A percentile compares a stretch with the other conserved stretches of the same genome.
phyloP scores from a whole-genome alignment of 768 basidiomycete species.

The Termitomyces sp. region DNA sequence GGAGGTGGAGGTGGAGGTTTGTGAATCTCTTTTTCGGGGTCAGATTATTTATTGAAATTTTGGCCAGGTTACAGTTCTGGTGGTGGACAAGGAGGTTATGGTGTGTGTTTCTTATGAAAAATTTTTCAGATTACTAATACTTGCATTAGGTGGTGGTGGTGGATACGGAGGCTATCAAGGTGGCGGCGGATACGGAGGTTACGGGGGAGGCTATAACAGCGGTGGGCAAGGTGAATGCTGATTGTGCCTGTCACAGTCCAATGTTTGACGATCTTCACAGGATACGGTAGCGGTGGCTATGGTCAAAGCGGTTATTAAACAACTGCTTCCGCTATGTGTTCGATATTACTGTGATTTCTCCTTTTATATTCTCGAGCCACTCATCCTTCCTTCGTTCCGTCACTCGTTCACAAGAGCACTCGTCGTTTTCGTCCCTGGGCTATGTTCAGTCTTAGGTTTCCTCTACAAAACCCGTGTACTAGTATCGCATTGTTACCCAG shows the following conservation, averaged over 20 bases:
- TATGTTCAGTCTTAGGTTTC: slow-evolving; percentile 28
- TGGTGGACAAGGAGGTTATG: slow-evolving; percentile 14
- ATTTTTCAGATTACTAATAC: neutral
- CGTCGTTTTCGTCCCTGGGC: slow-evolving; percentile 32
- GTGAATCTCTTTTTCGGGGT: neutral
- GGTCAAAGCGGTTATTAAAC: slow-evolving; percentile 20
- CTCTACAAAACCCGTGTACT: slow-evolving; percentile 41
- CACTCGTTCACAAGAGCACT: slow-evolving; percentile 34
- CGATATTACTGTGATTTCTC: slow-evolving; percentile 8
- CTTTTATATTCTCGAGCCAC: slow-evolving; percentile 20
- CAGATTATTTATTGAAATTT: neutral
- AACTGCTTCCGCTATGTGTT: slow-evolving; percentile 2
- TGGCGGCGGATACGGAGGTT: neutral
- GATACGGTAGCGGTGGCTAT: slow-evolving; percentile 14
- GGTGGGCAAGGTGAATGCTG: slow-evolving; percentile 15
- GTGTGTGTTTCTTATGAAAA: neutral
- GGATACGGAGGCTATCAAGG: slow-evolving; percentile 1
- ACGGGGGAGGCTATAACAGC: neutral
- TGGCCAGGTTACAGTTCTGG: slow-evolving; percentile 14
- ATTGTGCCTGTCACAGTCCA: neutral
- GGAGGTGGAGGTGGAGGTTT: slow-evolving; percentile 47
- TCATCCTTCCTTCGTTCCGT: slow-evolving; percentile 29
- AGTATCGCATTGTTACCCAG: slow-evolving; percentile 24
- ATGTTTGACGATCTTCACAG: neutral
- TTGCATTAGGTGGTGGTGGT: neutral